A percentile compares a stretch with the other conserved stretches of the same genome.
Conservation (phyloP, 176 grass and related monocot species). For the Oryza coarctata region DNA sequence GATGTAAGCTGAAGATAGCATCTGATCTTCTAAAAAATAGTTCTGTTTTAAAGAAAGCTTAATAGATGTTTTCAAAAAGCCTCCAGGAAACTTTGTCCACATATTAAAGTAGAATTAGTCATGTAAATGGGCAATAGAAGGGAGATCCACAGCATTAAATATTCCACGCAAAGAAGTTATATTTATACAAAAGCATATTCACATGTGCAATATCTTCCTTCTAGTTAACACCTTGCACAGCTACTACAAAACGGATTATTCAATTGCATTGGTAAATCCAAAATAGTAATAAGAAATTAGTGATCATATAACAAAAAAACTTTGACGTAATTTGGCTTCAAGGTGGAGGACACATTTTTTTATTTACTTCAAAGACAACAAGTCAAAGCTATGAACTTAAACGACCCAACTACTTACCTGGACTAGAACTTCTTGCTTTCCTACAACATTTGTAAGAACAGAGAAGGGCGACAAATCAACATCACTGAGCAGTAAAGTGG, state of each 20-base stretch:
- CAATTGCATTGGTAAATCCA: neutral
- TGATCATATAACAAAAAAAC: neutral
- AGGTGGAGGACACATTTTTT: neutral
- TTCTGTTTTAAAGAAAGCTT: neutral
- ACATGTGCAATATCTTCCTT: neutral
- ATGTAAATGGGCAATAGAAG: neutral
- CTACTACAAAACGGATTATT: neutral
- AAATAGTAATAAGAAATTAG: neutral
- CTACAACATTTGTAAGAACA: conserved; percentile 85
- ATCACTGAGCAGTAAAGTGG: conserved; percentile 91
- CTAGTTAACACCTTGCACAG: neutral
- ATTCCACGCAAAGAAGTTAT: neutral
- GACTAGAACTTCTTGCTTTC: conserved; percentile 87
- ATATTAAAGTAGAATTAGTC: neutral
- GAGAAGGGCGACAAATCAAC: conserved; percentile 96
- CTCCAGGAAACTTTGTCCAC: neutral
- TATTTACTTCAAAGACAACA: neutral
- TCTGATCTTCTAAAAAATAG: neutral
- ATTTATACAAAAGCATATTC: neutral
- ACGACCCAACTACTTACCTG: conserved; percentile 60
- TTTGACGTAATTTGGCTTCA: neutral
- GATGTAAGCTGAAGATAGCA: neutral
- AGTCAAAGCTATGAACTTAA: neutral
- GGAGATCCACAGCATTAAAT: neutral
- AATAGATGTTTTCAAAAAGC: neutral